Conservation (phyloP, 768 basidiomycete genomes). For the Termitomyces sp. region DNA sequence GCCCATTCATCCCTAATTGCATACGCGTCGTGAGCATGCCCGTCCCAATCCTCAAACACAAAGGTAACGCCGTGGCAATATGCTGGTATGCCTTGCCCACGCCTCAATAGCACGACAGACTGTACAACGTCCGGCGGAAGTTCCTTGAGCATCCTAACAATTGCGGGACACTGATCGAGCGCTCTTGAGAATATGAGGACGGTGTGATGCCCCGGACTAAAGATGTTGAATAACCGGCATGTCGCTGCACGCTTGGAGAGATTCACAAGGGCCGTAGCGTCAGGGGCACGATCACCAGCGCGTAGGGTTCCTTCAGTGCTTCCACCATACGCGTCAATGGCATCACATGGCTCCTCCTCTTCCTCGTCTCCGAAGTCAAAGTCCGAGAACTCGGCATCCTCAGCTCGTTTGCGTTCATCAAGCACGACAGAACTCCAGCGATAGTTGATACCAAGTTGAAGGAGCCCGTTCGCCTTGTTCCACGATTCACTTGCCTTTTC, state of each 20-base stretch:
- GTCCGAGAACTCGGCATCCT: constrained; percentile 10
- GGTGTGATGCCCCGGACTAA: constrained; percentile 30
- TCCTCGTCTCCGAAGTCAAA: constrained; percentile 7
- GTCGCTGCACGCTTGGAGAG: constrained; percentile 4
- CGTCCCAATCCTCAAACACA: constrained; percentile 12
- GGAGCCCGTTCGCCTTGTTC: constrained; percentile 19
- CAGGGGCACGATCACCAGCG: constrained; percentile 42
- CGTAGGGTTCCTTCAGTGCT: constrained; percentile 20
- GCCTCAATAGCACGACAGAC: constrained; percentile 23
- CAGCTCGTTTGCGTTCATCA: constrained; percentile 28
- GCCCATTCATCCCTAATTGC: constrained; percentile 23
- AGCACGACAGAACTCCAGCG: constrained; percentile 43
- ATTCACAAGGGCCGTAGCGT: constrained; percentile 30
- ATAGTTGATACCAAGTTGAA: constrained; percentile 49
- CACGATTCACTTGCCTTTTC: constrained; percentile 11
- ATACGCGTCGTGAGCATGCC: constrained; percentile 36
- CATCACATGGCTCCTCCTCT: constrained; percentile 10
- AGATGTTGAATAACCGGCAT: constrained; percentile 27
- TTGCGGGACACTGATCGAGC: constrained; percentile 14
- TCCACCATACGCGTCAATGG: constrained; percentile 19
- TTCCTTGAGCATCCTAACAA: constrained; percentile 10
- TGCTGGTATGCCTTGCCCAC: constrained; percentile 13
- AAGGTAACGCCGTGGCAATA: constrained; percentile 30
- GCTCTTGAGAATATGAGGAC: constrained; percentile 32
- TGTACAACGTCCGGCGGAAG: constrained; percentile 19